A percentile compares a stretch with the other conserved stretches of the same genome.
Evolutionary conservation across 2,329 filamentous ascomycete genomes (phyloP).

Genomic region (Albifimbria verrucaria): DNA sequence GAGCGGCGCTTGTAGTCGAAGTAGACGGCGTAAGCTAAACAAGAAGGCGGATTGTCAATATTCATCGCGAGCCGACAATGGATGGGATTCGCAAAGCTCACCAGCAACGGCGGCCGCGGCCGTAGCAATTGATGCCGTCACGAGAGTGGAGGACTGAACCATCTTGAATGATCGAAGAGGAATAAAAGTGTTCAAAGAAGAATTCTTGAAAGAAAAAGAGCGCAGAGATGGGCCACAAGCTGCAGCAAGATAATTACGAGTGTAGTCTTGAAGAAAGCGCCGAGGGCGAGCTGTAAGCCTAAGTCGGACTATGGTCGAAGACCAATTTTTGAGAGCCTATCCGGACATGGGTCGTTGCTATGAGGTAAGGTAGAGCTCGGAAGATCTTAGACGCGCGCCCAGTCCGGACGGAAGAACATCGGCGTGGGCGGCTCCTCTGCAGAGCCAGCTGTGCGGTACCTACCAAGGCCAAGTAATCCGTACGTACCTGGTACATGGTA

Average conservation of each 20-base stretch:
- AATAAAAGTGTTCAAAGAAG: constrained; percentile 7
- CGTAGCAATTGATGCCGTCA: constrained; percentile 60
- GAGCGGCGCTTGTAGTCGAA: constrained; percentile 66
- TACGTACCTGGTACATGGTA: neutral
- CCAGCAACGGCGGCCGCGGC: constrained; percentile 58
- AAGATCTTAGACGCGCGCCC: constrained; percentile 13
- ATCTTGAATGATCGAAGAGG: constrained; percentile 23
- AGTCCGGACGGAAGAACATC: constrained; percentile 9
- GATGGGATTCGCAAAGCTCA: constrained; percentile 29
- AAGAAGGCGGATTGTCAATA: neutral
- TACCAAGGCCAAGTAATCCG: too few relatives aligned
- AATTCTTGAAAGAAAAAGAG: constrained; percentile 4
- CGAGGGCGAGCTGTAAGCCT: neutral
- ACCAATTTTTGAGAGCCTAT: constrained; percentile 1
- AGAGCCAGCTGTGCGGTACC: too few relatives aligned
- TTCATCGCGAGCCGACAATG: neutral
- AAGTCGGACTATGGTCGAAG: neutral
- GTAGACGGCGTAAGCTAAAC: constrained; percentile 62
- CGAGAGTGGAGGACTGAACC: constrained; percentile 52
- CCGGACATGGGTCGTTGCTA: neutral
- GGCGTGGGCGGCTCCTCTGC: constrained; percentile 2
- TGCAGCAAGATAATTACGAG: too few relatives aligned
- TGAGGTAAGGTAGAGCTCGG: constrained; percentile 6
- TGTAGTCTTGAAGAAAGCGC: neutral
- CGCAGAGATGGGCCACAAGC: too few relatives aligned